phyloP scores from a whole-genome alignment of 306 rosid species.

The Castanea sativa region DNA sequence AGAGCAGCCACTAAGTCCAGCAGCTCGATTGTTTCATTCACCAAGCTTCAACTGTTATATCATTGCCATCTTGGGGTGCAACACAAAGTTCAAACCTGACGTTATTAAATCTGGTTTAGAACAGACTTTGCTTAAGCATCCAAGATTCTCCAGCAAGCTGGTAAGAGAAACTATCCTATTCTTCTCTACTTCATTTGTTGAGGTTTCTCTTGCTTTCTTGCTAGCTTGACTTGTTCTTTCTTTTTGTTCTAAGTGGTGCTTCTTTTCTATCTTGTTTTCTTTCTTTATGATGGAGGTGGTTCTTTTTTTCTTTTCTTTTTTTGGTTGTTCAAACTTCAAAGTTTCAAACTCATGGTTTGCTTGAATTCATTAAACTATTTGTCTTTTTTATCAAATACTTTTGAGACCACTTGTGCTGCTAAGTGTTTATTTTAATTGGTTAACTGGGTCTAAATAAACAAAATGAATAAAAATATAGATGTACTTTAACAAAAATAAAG shows the following conservation, averaged over 20 bases:
- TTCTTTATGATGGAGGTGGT: neutral
- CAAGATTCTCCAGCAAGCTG: conserved; percentile 57
- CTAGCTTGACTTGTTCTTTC: too few relatives aligned
- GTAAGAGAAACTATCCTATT: conserved; percentile 7
- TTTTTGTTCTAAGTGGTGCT: too few relatives aligned
- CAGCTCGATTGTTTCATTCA: conserved; percentile 41
- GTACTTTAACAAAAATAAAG: too few relatives aligned
- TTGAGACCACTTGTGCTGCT: too few relatives aligned
- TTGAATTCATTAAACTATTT: too few relatives aligned
- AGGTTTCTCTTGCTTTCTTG: neutral
- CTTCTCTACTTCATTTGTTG: neutral
- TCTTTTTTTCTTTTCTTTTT: neutral
- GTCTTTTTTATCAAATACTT: too few relatives aligned
- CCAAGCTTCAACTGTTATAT: conserved; percentile 45
- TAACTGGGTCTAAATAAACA: too few relatives aligned
- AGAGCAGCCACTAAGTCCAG: conserved; percentile 42
- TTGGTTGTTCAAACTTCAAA: too few relatives aligned
- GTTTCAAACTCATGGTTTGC: too few relatives aligned
- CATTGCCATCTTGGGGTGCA: conserved; percentile 40
- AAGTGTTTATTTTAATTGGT: too few relatives aligned
- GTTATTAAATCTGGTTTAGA: conserved; percentile 39
- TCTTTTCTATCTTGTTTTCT: too few relatives aligned
- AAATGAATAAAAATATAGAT: too few relatives aligned
- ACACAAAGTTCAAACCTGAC: conserved; percentile 36
- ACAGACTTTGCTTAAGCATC: conserved; percentile 47